Percentiles rank a stretch among this genome's conserved stretches.
Conservation (phyloP, 2,329 filamentous ascomycete genomes). For the Botryotinia narcissicola region DNA sequence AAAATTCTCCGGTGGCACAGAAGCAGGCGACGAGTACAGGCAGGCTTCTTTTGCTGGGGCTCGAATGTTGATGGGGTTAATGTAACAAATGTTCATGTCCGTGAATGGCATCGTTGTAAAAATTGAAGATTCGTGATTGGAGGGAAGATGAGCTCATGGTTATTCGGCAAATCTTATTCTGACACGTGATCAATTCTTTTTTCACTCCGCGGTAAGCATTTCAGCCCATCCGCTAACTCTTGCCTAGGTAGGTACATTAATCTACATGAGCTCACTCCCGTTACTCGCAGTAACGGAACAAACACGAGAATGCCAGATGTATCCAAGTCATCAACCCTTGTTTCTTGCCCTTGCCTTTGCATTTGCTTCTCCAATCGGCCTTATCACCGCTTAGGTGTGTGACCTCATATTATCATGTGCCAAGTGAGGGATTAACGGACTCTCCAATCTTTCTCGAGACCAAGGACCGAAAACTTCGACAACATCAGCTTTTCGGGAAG, state of each 20-base stretch:
- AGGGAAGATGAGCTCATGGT: neutral
- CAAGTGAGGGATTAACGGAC: neutral
- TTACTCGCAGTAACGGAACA: neutral
- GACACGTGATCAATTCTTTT: neutral
- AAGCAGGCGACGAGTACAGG: conserved; percentile 6
- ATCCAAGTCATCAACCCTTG: neutral
- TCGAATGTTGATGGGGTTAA: neutral
- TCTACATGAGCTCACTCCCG: neutral
- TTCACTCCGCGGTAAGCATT: neutral
- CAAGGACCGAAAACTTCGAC: neutral
- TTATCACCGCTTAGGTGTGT: neutral
- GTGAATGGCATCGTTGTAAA: neutral
- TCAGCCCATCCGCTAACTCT: neutral
- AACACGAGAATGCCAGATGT: neutral
- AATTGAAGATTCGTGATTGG: neutral
- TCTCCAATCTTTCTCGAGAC: neutral
- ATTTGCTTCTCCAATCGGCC: neutral
- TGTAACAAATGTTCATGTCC: neutral
- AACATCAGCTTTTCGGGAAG: neutral
- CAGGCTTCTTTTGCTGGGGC: neutral
- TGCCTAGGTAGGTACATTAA: neutral
- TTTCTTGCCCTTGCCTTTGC: neutral
- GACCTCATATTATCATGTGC: neutral
- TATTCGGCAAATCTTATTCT: neutral
- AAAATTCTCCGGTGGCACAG: neutral